Conservation (phyloP, 2,329 filamentous ascomycete species). For the Clarireedia monteithiana region DNA sequence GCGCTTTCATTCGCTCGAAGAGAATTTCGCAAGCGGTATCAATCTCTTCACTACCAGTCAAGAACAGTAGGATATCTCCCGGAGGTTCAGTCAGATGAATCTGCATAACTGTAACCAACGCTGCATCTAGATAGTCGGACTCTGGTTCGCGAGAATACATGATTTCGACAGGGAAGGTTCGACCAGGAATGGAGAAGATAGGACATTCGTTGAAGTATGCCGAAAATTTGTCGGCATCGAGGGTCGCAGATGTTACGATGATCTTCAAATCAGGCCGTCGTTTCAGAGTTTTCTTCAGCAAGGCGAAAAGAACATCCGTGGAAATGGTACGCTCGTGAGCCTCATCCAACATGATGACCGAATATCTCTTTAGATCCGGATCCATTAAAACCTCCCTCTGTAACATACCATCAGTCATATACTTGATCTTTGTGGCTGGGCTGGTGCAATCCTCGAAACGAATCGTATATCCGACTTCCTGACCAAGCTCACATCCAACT, state of each 20-base stretch:
- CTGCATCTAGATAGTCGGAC: conserved; percentile 92
- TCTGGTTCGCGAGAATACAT: conserved; percentile 97
- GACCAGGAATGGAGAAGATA: conserved; percentile 84
- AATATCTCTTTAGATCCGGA: conserved; percentile 83
- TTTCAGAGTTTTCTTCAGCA: conserved; percentile 81
- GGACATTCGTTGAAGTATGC: conserved; percentile 94
- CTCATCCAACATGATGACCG: conserved; percentile 96
- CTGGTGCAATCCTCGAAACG: conserved; percentile 95
- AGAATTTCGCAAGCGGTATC: conserved; percentile 95
- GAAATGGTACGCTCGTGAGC: conserved; percentile 96
- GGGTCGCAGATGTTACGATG: conserved; percentile 96
- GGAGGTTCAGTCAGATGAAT: conserved; percentile 91
- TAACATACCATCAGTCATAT: conserved; percentile 99
- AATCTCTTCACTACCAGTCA: conserved; percentile 98
- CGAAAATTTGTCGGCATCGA: conserved; percentile 97
- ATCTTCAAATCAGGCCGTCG: conserved; percentile 89
- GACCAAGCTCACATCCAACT: conserved; percentile 85
- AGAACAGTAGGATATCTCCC: conserved; percentile 87
- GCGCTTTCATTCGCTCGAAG: conserved; percentile 92
- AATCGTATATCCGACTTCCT: conserved; percentile 97
- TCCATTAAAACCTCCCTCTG: conserved; percentile 95
- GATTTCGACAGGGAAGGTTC: conserved; percentile 94
- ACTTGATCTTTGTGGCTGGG: conserved; percentile 87
- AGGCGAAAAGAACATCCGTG: conserved; percentile 94
- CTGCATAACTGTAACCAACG: conserved; percentile 87